These are phyloP conservation scores for Hypoxylon sp. DNA, from an alignment of 2,329 filamentous ascomycete genomes.

Conservation along the genomic window DNA sequence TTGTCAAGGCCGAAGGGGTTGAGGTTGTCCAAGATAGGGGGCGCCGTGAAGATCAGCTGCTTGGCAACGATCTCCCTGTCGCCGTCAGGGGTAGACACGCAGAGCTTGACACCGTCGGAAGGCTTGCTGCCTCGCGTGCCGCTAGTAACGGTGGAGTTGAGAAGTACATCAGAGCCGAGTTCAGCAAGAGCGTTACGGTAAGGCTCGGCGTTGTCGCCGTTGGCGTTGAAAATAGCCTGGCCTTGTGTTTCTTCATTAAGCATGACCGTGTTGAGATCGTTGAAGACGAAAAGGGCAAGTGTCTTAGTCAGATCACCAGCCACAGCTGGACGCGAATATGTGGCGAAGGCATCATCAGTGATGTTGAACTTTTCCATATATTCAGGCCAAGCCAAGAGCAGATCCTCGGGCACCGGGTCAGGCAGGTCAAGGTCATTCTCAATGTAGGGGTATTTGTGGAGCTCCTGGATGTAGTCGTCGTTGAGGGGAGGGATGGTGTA, in stretches of 20 bases:
- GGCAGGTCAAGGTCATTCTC: conserved; percentile 35
- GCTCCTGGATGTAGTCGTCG: conserved; percentile 35
- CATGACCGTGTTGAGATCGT: conserved; percentile 33
- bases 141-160: conserved; percentile 37
- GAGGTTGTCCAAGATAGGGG: conserved; percentile 32
- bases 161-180: conserved; percentile 36
- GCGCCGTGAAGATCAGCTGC: conserved; percentile 34
- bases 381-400: conserved; percentile 37
- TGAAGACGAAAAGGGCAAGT: conserved; percentile 40
- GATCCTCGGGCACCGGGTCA: conserved; percentile 37
- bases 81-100: conserved; percentile 32
- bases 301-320: conserved; percentile 33
- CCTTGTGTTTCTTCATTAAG: conserved; percentile 27
- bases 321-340: conserved; percentile 35
- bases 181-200: conserved; percentile 57
- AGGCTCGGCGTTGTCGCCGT: conserved; percentile 46
- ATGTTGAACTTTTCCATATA: conserved; percentile 40
- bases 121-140: conserved; percentile 23
- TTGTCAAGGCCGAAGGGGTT: conserved; percentile 21
- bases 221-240: conserved; percentile 40
- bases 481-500: conserved; percentile 26
- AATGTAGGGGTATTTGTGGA: conserved; percentile 41
- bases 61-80: conserved; percentile 33
- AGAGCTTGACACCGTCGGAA: conserved; percentile 35
- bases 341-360: conserved; percentile 31